Evolutionary conservation across 2,329 filamentous ascomycete genomes (phyloP).

Genomic region (Hawksworthiomyces lignivorus): DNA sequence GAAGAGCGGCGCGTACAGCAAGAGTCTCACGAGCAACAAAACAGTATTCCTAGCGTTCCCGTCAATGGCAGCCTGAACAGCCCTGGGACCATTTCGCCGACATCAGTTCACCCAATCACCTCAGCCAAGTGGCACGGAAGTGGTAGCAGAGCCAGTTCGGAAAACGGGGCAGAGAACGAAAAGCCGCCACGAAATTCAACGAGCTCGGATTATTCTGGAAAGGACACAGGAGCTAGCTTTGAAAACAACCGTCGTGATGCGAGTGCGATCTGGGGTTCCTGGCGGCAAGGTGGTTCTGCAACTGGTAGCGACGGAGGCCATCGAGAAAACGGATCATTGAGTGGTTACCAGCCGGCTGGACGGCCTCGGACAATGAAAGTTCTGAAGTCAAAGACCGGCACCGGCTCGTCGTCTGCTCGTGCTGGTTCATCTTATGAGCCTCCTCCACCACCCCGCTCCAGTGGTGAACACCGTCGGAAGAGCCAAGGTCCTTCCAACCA

Average conservation of each 20-base stretch:
- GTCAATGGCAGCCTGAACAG: slow-evolving; percentile 19
- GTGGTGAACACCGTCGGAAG: slow-evolving; percentile 45
- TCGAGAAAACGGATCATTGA: slow-evolving; percentile 47
- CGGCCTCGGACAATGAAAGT: slow-evolving; percentile 78
- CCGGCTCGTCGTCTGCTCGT: slow-evolving; percentile 39
- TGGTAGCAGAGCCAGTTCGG: slow-evolving; percentile 30
- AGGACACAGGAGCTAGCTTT: slow-evolving; percentile 17
- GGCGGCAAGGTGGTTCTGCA: slow-evolving; percentile 51
- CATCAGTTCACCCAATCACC: slow-evolving; percentile 26
- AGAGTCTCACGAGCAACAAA: neutral
- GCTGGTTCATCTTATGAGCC: slow-evolving; percentile 48
- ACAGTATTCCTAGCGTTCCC: slow-evolving; percentile 18
- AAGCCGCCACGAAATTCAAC: slow-evolving; percentile 23
- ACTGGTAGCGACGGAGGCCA: slow-evolving; percentile 44
- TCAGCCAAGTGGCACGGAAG: slow-evolving; percentile 23
- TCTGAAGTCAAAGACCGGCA: slow-evolving; percentile 63
- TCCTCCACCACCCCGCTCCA: slow-evolving; percentile 34
- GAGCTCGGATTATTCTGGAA: slow-evolving; percentile 19
- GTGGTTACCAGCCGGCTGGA: slow-evolving; percentile 63
- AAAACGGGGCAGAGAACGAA: slow-evolving; percentile 38
- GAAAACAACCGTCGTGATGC: slow-evolving; percentile 35
- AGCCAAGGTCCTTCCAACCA: no score
- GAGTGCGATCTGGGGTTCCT: slow-evolving; percentile 60
- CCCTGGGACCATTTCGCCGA: slow-evolving; percentile 28
- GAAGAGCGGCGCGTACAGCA: neutral